Evolutionary conservation across 2,329 filamentous ascomycete species (phyloP), one percentile per base, ranked within the genome.

Genomic region (Pestalotiopsis sp.): DNA sequence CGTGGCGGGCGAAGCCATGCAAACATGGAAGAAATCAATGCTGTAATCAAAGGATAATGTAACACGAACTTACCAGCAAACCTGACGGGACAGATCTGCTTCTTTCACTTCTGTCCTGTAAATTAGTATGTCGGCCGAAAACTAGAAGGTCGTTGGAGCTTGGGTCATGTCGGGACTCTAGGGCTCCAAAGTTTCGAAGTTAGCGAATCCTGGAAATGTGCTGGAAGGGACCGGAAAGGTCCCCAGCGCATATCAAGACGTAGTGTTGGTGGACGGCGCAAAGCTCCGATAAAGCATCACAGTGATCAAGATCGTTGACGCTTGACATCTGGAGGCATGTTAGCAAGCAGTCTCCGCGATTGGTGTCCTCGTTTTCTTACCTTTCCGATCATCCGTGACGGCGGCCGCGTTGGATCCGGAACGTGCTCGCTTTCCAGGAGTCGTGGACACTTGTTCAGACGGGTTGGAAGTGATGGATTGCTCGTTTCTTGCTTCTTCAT

Each of bases 301-400:
- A 30, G 58, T 61, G 30, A 35, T 77, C 79, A 81, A 72, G 81
- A 81, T 67, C 85, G 85, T 75, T 81, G 82, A 73, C 86, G 86
- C 79, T 87, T 88, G 77, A 80, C 75, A 75, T 85, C 85, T 79
- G 72, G 68, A 9, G 52, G 70, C 14, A 70, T 65, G 72, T 83
- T 75, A 81, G 80, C 64, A 70, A 66, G 11, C 13, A 39, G n/a
- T 39, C 10, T 58, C 22, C 3, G 11, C 7, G 14, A 26, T 14
- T 5, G 26, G n/a, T 3, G 30, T 26, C 17, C 11, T 17, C 4
- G 14, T 17, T 11, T 56, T 48, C 75, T 66, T 77, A 78, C 77
- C 76, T 71, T 73, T 76, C 69, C 74, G 70, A 67, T 73, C 73
- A 71, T 66, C 71, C 69, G 67, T 63, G 67, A 66, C 68, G 62